Evolutionary conservation across 169 alveolate genomes (phyloP).

Genomic region (Cryptosporidium andersoni): DNA sequence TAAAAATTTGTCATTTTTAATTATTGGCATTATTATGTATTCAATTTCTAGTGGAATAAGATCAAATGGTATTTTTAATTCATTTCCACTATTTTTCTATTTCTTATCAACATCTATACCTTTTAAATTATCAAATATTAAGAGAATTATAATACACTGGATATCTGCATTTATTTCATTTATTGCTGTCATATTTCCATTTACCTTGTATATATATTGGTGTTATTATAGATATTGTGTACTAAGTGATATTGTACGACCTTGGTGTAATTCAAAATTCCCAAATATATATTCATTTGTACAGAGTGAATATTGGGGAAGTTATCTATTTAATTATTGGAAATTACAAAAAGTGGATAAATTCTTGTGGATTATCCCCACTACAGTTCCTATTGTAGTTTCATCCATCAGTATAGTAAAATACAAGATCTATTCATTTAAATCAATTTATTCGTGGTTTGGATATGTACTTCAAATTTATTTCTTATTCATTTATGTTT

Average conservation of each 20-base stretch:
- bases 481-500: constrained; percentile 19
- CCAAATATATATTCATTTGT: constrained; percentile 60
- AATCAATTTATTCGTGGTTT: constrained; percentile 1
- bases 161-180: constrained; percentile 13
- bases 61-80: constrained; percentile 48
- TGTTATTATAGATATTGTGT: constrained; percentile 32
- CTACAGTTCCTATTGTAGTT: background rate
- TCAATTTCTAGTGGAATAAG: constrained; percentile 36
- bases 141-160: constrained; percentile 18
- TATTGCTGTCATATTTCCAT: constrained; percentile 11
- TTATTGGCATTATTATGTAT: constrained; percentile 2
- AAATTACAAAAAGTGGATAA: constrained; percentile 41
- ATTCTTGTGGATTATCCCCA: constrained; percentile 21
- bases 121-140: background rate
- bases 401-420: constrained; percentile 3
- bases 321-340: constrained; percentile 37
- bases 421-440: background rate
- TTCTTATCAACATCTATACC: constrained; percentile 13
- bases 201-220: background rate
- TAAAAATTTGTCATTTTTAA: constrained; percentile 7
- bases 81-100: constrained; percentile 42
- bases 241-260: constrained; percentile 4
- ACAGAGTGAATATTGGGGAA: constrained; percentile 49
- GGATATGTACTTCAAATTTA: constrained; percentile 44
- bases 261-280: constrained; percentile 28